Evolutionary conservation across 1,284 basidiomycete genomes (phyloP), one percentile per base, ranked within the genome.

Genomic region (Cutaneotrichosporon sp.): DNA sequence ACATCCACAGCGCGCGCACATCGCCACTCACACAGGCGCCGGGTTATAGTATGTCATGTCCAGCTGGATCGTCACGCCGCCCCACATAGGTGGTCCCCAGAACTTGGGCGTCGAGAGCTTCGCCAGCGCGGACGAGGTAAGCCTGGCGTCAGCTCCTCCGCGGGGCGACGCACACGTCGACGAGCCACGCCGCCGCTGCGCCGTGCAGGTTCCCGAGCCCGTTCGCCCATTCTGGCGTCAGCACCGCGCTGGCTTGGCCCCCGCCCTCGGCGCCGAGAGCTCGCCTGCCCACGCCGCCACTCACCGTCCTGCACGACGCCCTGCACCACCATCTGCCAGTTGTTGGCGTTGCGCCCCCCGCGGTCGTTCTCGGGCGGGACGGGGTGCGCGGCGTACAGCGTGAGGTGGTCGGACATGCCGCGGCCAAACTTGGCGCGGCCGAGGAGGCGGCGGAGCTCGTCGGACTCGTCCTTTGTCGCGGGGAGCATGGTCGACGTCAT

Each of bases 61-160:
- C 36, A 78, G 63, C 18, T 66, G 60, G 16, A 75, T 51, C 18
- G 67, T 67, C 3, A 76, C 73, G n/a, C 76, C 76, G 1, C 60
- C 59, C 7, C 69, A 47, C 68, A 74, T 72, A 1, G 74, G 76
- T 38, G 64, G 62, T 29, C 71, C 74, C 76, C 76, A 78, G 62
- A 75, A 78, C 13, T 56, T 69, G 2, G 70, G 68, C 10, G 73
- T 72, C n/a, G 60, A 58, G 6, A 75, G 58, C 1, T 58, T 25
- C 22, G 42, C 57, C 27, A 64, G 36, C 13, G 57, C 65, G 1
- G 33, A 45, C 3, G 55, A 57, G 1, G 55, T 57, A 20, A 46
- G 16, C 9, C 55, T 57, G 55, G 20, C 13, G 45, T 34, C 42
- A 47, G 33, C 11, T 13, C 5, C 8, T n/a, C 27, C 25, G 3